Evolutionary conservation across 805 yeast genomes (phyloP), one percentile per base, ranked within the genome.

Genomic region (Teunomyces barrocoloradensis): DNA sequence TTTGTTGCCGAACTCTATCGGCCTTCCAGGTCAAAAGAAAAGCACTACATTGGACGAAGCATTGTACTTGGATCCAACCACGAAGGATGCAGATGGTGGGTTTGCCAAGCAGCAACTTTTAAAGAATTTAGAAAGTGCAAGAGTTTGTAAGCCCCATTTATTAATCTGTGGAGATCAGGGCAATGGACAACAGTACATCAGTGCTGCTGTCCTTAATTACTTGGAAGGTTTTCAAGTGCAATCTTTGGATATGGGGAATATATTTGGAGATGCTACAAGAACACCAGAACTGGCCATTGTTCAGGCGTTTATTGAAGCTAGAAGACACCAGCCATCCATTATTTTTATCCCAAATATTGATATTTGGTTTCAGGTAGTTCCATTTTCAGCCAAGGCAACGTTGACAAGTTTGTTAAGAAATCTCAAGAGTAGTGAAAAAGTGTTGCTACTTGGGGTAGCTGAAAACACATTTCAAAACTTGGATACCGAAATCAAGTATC

Each of bases 211-310:
- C 7, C 70, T 92, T 44, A 86, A 89, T 57, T 77, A 82, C 54
- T 69, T 94, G 44, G 99, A 94, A 66, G 96, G 97, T 0, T 89
- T 85, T 57, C 92, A 89, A 59, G 84, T 89, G 11, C 97, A 94
- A 62, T 80, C 87, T 1, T 72, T 94, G 36, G 99, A 94, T 61
- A 69, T 94, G 48, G 87, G 90, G 1, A 75, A 84, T 6, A 61
- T 94, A 46, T 82, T 83, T 52, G 81, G 89, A 11, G 97, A 92
- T 56, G 74, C 92, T 6, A 81, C 89, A 0, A 73, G 88, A 56
- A 80, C 96, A 0, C 84, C 92, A 1, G 99, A 94, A 63, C 85
- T 89, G 59, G 78, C 87, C 0, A 76, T 90, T 17, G 87, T 92
- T 25, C 96, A 89, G 60, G 77, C 87, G 35, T 85, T 94, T 58